Evolutionary conservation across 2,329 filamentous ascomycete genomes (phyloP).

Genomic region (Epichloe baconii): DNA sequence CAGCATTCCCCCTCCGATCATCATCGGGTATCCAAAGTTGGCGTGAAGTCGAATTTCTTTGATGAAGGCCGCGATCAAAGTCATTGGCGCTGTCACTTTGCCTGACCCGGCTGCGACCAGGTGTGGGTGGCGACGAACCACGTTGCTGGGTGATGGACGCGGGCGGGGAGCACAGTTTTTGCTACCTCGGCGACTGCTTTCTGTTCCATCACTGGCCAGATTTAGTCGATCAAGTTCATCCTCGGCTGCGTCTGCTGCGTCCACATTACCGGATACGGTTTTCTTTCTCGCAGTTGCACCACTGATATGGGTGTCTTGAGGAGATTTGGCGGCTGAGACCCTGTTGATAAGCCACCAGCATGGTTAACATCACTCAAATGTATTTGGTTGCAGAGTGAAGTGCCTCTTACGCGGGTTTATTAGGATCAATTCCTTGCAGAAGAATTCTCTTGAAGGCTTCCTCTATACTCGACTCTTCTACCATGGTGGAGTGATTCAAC

Average conservation of each 20-base stretch:
- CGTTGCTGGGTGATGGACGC: slow-evolving; percentile 10
- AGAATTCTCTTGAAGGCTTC: slow-evolving; percentile 13
- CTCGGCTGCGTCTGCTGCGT: slow-evolving; percentile 1
- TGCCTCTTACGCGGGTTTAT: neutral
- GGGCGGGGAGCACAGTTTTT: slow-evolving; percentile 17
- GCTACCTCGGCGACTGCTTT: slow-evolving; percentile 9
- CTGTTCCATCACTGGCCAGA: slow-evolving; percentile 1
- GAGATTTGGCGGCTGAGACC: neutral
- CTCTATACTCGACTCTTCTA: slow-evolving; percentile 14
- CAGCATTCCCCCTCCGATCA: neutral
- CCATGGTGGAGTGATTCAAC: slow-evolving; percentile 10
- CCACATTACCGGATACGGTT: slow-evolving; percentile 3
- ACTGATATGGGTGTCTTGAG: neutral
- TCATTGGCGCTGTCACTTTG: slow-evolving; percentile 8
- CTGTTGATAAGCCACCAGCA: neutral
- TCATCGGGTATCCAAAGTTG: slow-evolving; percentile 19
- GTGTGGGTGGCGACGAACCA: slow-evolving; percentile 10
- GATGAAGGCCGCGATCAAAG: slow-evolving; percentile 12
- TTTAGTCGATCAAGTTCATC: slow-evolving; percentile 4
- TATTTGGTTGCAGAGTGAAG: neutral
- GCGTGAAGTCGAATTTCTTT: slow-evolving; percentile 10
- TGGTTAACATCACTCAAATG: neutral
- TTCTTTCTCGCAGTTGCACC: slow-evolving; percentile 5
- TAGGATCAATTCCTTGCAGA: slow-evolving; percentile 2
- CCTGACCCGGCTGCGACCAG: slow-evolving; percentile 8